Percentiles rank a stretch among this genome's conserved stretches.
phyloP scores from a whole-genome alignment of 306 rosid genomes.

The Fagus crenata region DNA sequence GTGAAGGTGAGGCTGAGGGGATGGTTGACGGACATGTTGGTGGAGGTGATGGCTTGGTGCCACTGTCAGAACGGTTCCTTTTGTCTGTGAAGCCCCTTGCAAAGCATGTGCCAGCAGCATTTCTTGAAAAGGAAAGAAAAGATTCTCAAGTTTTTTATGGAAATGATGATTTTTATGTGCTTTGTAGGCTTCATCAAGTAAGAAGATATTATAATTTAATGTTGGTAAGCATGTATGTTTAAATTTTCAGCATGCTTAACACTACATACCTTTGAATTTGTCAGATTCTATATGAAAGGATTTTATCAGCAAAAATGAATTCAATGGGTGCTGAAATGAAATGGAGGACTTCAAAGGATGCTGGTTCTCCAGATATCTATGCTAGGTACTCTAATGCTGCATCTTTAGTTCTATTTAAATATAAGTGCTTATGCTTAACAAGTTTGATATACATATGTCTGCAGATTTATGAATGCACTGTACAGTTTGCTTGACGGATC shows the following conservation, averaged over 20 bases:
- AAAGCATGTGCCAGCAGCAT: constrained; percentile 61
- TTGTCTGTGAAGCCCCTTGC: constrained; percentile 79
- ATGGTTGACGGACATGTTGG: constrained; percentile 60
- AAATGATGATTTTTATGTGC: constrained; percentile 85
- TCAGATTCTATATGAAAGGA: constrained; percentile 90
- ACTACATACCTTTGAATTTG: constrained; percentile 32
- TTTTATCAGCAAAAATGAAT: constrained; percentile 73
- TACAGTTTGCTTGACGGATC: constrained; percentile 92
- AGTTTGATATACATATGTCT: not conserved
- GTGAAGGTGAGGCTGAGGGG: constrained; percentile 97
- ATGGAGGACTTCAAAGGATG: constrained; percentile 64
- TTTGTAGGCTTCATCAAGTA: constrained; percentile 97
- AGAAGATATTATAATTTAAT: constrained; percentile 31
- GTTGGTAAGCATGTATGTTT: not conserved
- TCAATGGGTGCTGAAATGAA: constrained; percentile 65
- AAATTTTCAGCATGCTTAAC: constrained; percentile 21
- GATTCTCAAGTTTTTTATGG: constrained; percentile 76
- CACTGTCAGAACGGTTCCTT: constrained; percentile 72
- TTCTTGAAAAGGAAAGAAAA: constrained; percentile 52
- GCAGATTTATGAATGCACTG: constrained; percentile 79
- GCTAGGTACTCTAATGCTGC: constrained; percentile 51
- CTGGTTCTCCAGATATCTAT: constrained; percentile 60
- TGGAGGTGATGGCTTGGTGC: constrained; percentile 69
- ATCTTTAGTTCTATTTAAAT: constrained; percentile 11
- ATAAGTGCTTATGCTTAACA: constrained; percentile 13